Conservation (phyloP, 78 protist species). For the Mantamonas sphyraenae region DNA sequence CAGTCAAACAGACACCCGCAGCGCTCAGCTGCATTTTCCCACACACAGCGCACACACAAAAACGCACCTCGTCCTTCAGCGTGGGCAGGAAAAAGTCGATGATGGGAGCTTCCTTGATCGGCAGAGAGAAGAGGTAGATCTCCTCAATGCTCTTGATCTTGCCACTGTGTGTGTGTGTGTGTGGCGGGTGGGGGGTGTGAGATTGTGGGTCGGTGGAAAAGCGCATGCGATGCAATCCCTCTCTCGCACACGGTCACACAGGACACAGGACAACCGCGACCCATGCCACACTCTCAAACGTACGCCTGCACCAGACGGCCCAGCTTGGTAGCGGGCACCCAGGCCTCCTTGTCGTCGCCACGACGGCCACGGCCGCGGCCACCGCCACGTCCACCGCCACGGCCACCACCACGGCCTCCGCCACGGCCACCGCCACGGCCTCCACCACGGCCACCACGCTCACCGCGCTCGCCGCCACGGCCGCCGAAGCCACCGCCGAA, state of each 20-base stretch:
- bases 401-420: conserved; percentile 44
- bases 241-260: too few species aligned
- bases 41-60: too few species aligned
- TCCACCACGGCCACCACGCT: conserved; percentile 73
- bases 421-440: neutral
- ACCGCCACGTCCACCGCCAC: conserved; percentile 67
- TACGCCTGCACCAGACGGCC: conserved; percentile 97
- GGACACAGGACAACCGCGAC: too few species aligned
- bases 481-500: conserved; percentile 14
- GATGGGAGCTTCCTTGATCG: conserved; percentile 99
- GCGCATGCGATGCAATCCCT: too few species aligned
- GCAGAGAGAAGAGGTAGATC: conserved; percentile 96
- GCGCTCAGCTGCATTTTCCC: too few species aligned
- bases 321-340: conserved; percentile 99
- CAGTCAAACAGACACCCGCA: too few species aligned
- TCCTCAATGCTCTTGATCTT: conserved; percentile 90
- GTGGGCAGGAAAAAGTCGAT: conserved; percentile 78
- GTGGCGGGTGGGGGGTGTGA: too few species aligned
- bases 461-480: too few species aligned
- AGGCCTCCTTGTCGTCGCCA: conserved; percentile 63
- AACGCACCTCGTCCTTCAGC: conserved; percentile 13
- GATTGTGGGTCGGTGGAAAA: too few species aligned
- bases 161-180: too few species aligned
- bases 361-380: conserved; percentile 51
- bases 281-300: too few species aligned